Conservation (phyloP, 176 grass and related monocot genomes). For the Musa acuminata region DNA sequence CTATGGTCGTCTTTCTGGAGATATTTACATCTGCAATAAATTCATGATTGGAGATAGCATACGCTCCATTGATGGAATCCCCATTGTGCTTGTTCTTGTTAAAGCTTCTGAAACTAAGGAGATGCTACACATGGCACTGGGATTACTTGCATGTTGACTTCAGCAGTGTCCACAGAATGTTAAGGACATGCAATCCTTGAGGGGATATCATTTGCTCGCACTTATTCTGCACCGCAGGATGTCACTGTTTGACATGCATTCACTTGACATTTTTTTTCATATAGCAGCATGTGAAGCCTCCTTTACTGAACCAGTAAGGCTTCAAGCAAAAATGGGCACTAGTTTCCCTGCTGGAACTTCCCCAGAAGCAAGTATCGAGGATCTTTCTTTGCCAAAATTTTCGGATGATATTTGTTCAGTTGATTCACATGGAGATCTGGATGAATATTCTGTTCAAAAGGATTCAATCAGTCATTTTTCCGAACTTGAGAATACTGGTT, state of each 20-base stretch:
- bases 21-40: conserved; percentile 90
- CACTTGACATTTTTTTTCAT: conserved; percentile 92
- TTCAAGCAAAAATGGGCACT: conserved; percentile 47
- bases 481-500: conserved; percentile 76
- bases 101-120: conserved; percentile 85
- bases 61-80: conserved; percentile 82
- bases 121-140: conserved; percentile 90
- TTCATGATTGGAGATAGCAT: conserved; percentile 87
- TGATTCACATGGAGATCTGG: conserved; percentile 78
- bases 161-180: conserved; percentile 87
- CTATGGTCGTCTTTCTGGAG: conserved; percentile 82
- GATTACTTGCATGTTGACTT: conserved; percentile 81
- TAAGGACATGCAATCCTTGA: conserved; percentile 82
- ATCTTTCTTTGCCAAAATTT: conserved; percentile 75
- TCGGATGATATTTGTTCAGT: conserved; percentile 73
- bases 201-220: conserved; percentile 91
- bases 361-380: conserved; percentile 60
- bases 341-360: conserved; percentile 65
- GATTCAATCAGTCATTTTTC: conserved; percentile 95
- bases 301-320: conserved; percentile 75
- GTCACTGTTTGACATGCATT: conserved; percentile 94
- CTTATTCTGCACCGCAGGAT: conserved; percentile 81
- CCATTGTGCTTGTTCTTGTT: conserved; percentile 85
- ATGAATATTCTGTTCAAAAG: conserved; percentile 70
- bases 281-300: conserved; percentile 97